Evolutionary conservation across 2,329 filamentous ascomycete genomes (phyloP), one percentile per base, ranked within the genome.

Genomic region (Fusarium drepaniforme): DNA sequence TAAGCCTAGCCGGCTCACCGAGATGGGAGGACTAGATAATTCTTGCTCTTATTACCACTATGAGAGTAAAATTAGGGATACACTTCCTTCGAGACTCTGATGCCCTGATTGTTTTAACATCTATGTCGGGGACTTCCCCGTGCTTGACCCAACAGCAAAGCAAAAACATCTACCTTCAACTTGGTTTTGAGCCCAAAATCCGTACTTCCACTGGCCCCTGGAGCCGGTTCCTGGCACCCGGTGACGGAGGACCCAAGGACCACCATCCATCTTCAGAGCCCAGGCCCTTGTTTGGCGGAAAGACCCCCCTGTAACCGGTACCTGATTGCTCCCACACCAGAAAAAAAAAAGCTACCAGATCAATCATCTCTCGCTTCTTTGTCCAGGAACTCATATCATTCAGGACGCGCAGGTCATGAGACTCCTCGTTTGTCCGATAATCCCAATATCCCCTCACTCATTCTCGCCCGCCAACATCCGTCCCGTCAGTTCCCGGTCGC

Each of bases 261-360:
- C 49, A 53, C 49, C 49, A 53, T 53, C 49, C 46, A 65, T 69
- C 69, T 57, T 67, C 68, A 66, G 30, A 68, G 66, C 73, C 49
- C 18, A 53, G 49, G 49, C 49, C 66, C 71, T 75, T 70, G 73
- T 77, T 73, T 77, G 75, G 76, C 60, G 65, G 71, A 72, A 53
- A 44, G 51, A 37, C 51, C 71, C 61, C 77, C 77, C 75, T 78
- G 77, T 74, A 74, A 68, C 72, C 70, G 73, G 77, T 78, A 77
- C 77, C 77, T 78, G 76, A 75, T 72, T 75, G 71, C 72, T 75
- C 71, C 71, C 74, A 76, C 74, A 75, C 74, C 73, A 74, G 16
- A 59, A 57, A 44, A 13, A 21, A 21, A 21, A 21, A n/a, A 21
- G 57, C 62, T 60, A 53, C 57, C 40, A 75, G 65, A 75, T 73